phyloP scores from a whole-genome alignment of 306 rosid species.

The Biancaea sappan region DNA sequence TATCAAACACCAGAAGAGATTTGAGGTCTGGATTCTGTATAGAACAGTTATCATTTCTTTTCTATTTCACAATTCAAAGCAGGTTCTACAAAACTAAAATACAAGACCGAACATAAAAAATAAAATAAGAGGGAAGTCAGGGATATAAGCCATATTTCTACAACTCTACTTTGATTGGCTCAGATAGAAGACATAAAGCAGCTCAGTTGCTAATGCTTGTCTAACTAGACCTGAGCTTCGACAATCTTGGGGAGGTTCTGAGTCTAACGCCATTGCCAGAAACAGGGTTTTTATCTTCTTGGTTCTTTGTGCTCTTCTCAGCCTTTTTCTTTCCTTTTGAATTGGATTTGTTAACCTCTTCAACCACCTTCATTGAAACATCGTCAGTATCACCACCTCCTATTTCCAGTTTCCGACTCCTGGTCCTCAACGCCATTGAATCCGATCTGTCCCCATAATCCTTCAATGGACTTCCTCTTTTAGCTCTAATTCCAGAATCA shows the following conservation, averaged over 20 bases:
- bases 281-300: constrained; percentile 14
- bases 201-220: not conserved
- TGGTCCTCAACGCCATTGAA: constrained; percentile 23
- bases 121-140: not conserved
- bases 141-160: not conserved
- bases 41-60: not conserved
- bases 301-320: not conserved
- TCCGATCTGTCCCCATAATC: constrained; percentile 19
- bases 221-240: constrained; percentile 39
- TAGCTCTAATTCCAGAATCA: not conserved
- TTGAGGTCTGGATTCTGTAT: not conserved
- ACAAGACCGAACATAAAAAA: not conserved
- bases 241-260: constrained; percentile 69
- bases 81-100: not conserved
- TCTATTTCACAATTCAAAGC: constrained; percentile 1
- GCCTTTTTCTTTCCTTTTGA: constrained; percentile 38
- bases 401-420: constrained; percentile 37
- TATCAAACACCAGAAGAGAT: not conserved
- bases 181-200: not conserved
- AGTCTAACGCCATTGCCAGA: constrained; percentile 38
- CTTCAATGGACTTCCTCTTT: not conserved
- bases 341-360: constrained; percentile 29
- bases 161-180: not conserved
- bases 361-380: constrained; percentile 45
- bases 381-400: not conserved